A percentile compares a stretch with the other conserved stretches of the same genome.
Conservation (phyloP, 495 filamentous ascomycete species). For the Paragyromitra xinjiangensis region DNA sequence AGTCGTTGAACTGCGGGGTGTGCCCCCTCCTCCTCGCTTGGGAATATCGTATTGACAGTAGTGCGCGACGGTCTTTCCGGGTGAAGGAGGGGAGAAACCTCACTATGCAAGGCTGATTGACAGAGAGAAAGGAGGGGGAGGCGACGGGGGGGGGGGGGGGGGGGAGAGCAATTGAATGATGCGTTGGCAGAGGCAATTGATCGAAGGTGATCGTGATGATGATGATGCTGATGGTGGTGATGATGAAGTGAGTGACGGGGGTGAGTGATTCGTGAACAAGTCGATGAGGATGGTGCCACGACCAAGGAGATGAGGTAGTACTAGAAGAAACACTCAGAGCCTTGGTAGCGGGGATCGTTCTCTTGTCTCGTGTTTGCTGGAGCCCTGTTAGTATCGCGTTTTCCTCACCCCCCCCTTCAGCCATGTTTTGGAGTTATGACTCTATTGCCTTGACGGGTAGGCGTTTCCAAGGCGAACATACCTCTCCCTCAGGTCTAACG, state of each 20-base stretch:
- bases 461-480: conserved; percentile 24
- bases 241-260: conserved; percentile 31
- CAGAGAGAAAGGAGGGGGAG: conserved; percentile 12
- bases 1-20: conserved; percentile 36
- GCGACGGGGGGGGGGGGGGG: conserved; percentile 11
- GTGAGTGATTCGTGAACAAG: conserved; percentile 45
- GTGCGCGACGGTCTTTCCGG: conserved; percentile 8
- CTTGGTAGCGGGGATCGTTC: conserved; percentile 28
- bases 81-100: not conserved
- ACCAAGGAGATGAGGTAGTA: conserved; percentile 38
- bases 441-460: conserved; percentile 25
- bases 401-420: conserved; percentile 16
- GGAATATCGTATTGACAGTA: conserved; percentile 32
- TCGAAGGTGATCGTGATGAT: conserved; percentile 39
- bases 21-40: conserved; percentile 30
- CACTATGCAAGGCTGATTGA: conserved; percentile 33
- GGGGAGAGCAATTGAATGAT: conserved; percentile 50
- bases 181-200: conserved; percentile 54
- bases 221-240: conserved; percentile 27
- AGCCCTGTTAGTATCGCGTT: conserved; percentile 34
- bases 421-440: conserved; percentile 17
- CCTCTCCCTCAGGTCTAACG: conserved; percentile 16
- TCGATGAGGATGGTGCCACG: conserved; percentile 49
- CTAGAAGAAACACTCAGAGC: conserved; percentile 17
- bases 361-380: conserved; percentile 16